These are phyloP conservation scores for Phlyctochytrium bullatum DNA, from an alignment of 192 early-diverging fungal genomes.

Conservation along the genomic window DNA sequence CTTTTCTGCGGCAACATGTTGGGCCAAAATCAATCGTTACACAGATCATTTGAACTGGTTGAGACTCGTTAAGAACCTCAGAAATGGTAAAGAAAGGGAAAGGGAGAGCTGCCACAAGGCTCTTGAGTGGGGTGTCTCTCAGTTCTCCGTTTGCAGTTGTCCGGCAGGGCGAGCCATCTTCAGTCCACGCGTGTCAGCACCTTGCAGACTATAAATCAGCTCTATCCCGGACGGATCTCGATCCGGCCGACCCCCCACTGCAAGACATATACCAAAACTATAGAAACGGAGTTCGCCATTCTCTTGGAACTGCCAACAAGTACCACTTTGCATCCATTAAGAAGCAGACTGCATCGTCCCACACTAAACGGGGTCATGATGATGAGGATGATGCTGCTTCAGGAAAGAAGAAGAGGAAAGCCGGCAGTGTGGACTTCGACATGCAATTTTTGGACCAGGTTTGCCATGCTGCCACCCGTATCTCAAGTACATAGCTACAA, in stretches of 20 bases:
- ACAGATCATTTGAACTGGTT: not conserved
- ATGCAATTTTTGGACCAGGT: not conserved
- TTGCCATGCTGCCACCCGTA: slow-evolving; percentile 32
- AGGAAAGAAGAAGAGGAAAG: slow-evolving; percentile 32
- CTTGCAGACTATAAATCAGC: slow-evolving; percentile 28
- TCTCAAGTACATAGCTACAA: slow-evolving; percentile 10
- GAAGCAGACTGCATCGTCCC: not conserved
- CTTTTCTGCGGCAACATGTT: slow-evolving; percentile 6
- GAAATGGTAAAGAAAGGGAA: too few relatives aligned
- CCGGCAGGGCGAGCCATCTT: slow-evolving; percentile 8
- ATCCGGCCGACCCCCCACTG: too few relatives aligned
- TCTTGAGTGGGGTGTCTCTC: not conserved
- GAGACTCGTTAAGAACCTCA: too few relatives aligned
- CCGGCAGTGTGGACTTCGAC: slow-evolving; percentile 16
- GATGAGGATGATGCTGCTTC: not conserved
- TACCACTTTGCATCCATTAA: not conserved
- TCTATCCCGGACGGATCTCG: too few relatives aligned
- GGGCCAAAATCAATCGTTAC: not conserved
- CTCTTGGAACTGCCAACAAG: slow-evolving; percentile 14
- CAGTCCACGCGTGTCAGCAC: slow-evolving; percentile 29
- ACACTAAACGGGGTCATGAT: slow-evolving; percentile 5
- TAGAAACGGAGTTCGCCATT: not conserved
- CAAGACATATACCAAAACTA: too few relatives aligned
- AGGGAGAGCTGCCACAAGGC: not conserved
- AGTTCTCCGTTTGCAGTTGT: slow-evolving; percentile 24